Conservation (phyloP, 164 flowering plant genomes). For the Platanus orientalis region DNA sequence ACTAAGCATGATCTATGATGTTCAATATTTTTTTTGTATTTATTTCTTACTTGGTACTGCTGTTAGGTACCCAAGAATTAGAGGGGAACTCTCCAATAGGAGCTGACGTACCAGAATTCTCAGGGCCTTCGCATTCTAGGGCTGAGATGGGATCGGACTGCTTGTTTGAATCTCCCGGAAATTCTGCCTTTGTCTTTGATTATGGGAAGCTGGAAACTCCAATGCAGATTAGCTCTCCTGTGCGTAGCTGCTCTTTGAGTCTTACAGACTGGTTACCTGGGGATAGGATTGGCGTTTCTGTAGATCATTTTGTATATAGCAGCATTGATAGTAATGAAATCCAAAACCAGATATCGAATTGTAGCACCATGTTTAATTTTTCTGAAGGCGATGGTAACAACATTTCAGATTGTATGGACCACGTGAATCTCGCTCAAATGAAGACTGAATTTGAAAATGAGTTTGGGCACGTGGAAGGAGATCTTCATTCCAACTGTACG, state of each 20-base stretch:
- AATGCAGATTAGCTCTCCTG: constrained; percentile 21
- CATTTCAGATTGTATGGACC: constrained; percentile 15
- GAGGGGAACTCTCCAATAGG: constrained; percentile 7
- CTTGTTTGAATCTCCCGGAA: constrained; percentile 5
- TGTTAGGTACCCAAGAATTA: constrained; percentile 15
- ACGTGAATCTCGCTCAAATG: constrained; percentile 5
- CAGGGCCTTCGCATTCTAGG: constrained; percentile 10
- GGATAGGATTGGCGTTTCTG: constrained; percentile 22
- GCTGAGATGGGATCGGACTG: constrained; percentile 2
- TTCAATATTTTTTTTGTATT: too few species aligned
- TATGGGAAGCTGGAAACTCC: constrained; percentile 16
- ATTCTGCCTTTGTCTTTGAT: constrained; percentile 9
- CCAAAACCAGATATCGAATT: constrained; percentile 13
- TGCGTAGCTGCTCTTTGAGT: constrained; percentile 21
- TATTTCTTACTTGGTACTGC: constrained; percentile 1
- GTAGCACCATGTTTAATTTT: constrained; percentile 21
- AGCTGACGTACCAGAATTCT: constrained; percentile 4
- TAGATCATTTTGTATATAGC: constrained; percentile 3
- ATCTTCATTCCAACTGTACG: not conserved
- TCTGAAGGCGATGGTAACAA: constrained; percentile 20
- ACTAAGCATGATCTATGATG: too few species aligned
- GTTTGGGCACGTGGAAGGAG: not conserved
- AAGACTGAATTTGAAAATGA: constrained; percentile 13
- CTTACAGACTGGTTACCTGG: constrained; percentile 21
- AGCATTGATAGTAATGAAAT: constrained; percentile 12